A percentile compares a stretch with the other conserved stretches of the same genome.
Evolutionary conservation across 2,329 filamentous ascomycete genomes (phyloP).

Genomic region (Pseudocercospora fijiensis): DNA sequence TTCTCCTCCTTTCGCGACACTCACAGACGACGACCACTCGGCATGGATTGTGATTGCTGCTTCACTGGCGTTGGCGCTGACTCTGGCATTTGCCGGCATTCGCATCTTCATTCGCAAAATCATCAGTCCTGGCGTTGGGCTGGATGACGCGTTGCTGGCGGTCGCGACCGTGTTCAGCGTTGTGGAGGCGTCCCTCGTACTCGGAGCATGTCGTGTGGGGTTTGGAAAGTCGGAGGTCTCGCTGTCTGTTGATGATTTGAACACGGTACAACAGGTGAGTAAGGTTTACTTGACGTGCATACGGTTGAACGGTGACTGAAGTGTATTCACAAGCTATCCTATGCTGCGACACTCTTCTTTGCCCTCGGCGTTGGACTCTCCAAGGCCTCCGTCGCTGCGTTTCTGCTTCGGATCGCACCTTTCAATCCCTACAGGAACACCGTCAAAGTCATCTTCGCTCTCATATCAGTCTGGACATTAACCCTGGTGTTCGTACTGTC

Average conservation of each 20-base stretch:
- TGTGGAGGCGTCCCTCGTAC: constrained; percentile 11
- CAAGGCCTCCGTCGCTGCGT: constrained; percentile 13
- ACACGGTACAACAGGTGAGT: constrained; percentile 9
- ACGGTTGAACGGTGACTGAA: neutral
- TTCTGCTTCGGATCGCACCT: constrained; percentile 19
- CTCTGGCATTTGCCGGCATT: constrained; percentile 12
- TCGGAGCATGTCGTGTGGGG: constrained; percentile 14
- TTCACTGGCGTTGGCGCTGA: constrained; percentile 16
- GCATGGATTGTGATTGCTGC: constrained; percentile 24
- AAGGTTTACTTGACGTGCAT: neutral
- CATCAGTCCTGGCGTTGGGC: constrained; percentile 12
- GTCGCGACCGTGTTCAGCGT: constrained; percentile 9
- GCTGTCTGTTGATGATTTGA: neutral
- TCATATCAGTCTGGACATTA: constrained; percentile 10
- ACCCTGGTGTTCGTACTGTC: constrained; percentile 15
- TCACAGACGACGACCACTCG: constrained; percentile 17
- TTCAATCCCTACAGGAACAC: constrained; percentile 9
- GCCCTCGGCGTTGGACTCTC: constrained; percentile 13
- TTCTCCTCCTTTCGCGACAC: constrained; percentile 12
- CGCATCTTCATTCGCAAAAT: constrained; percentile 14
- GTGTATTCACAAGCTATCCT: constrained; percentile 13
- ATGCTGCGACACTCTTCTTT: constrained; percentile 19
- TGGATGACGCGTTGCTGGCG: constrained; percentile 17
- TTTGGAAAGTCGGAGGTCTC: constrained; percentile 12
- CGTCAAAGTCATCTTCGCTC: constrained; percentile 2